Conservation (phyloP, 2,329 filamentous ascomycete species). For the Fusarium redolens region DNA sequence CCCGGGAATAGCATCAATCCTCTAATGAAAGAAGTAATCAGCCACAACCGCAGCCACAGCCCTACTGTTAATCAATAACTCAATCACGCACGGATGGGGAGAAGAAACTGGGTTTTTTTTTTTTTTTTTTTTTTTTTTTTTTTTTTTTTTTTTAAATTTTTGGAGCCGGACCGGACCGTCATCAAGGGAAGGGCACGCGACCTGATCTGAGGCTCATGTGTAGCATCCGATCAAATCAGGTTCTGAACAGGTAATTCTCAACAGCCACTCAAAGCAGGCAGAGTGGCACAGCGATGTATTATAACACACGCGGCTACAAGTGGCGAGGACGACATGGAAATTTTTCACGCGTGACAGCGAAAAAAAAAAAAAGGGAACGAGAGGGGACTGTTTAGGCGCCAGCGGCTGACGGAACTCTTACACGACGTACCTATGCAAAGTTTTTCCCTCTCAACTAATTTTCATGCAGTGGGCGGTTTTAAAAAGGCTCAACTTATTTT, state of each 20-base stretch:
- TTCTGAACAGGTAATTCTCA: constrained; percentile 8
- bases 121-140: not conserved
- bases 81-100: constrained; percentile 17
- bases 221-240: constrained; percentile 19
- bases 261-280: constrained; percentile 12
- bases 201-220: constrained; percentile 10
- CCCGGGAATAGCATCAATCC: not conserved
- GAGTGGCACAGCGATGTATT: constrained; percentile 22
- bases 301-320: constrained; percentile 15
- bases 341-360: constrained; percentile 16
- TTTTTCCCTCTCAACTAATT: not conserved
- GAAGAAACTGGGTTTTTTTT: not conserved
- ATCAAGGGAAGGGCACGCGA: constrained; percentile 25
- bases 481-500: not conserved
- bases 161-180: constrained; percentile 31
- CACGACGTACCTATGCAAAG: not conserved
- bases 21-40: not conserved
- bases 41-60: constrained; percentile 23
- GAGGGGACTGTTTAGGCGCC: constrained; percentile 27
- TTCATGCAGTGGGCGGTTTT: not conserved
- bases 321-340: constrained; percentile 22
- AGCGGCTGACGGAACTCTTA: constrained; percentile 15
- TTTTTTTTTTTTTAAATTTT: not conserved
- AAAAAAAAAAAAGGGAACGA: constrained; percentile 2
- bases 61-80: not conserved